Conservation (phyloP, 495 filamentous ascomycete genomes). For the Aspergillus egyptiacus region DNA sequence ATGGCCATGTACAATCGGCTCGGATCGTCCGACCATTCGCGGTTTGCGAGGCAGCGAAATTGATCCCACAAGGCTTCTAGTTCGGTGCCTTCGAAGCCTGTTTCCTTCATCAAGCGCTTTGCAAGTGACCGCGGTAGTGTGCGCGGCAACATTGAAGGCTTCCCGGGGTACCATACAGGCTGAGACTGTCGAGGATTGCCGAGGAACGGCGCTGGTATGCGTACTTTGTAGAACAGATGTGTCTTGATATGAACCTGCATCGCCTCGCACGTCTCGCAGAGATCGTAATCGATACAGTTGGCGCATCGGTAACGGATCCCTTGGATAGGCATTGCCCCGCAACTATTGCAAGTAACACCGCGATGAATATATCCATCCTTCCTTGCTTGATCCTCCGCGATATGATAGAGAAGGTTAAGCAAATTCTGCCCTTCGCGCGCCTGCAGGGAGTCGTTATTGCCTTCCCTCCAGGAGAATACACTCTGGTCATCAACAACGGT, state of each 20-base stretch:
- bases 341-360: conserved; percentile 88
- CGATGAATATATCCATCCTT: conserved; percentile 88
- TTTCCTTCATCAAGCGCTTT: conserved; percentile 60
- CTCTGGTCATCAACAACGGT: conserved; percentile 56
- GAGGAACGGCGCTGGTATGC: conserved; percentile 64
- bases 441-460: conserved; percentile 45
- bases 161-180: conserved; percentile 85
- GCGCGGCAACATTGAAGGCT: conserved; percentile 61
- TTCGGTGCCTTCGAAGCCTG: conserved; percentile 73
- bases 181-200: conserved; percentile 62
- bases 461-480: conserved; percentile 52
- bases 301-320: conserved; percentile 87
- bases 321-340: conserved; percentile 76
- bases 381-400: conserved; percentile 75
- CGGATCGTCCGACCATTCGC: conserved; percentile 79
- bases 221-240: conserved; percentile 92
- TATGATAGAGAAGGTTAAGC: conserved; percentile 65
- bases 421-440: conserved; percentile 66
- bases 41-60: conserved; percentile 84
- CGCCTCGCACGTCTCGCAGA: conserved; percentile 84
- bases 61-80: conserved; percentile 94
- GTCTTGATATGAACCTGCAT: conserved; percentile 82
- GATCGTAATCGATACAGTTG: conserved; percentile 88
- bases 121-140: conserved; percentile 58
- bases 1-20: conserved; percentile 73